Evolutionary conservation across 768 basidiomycete genomes (phyloP), one percentile per base, ranked within the genome.

Genomic region (Naganishia antarctica): DNA sequence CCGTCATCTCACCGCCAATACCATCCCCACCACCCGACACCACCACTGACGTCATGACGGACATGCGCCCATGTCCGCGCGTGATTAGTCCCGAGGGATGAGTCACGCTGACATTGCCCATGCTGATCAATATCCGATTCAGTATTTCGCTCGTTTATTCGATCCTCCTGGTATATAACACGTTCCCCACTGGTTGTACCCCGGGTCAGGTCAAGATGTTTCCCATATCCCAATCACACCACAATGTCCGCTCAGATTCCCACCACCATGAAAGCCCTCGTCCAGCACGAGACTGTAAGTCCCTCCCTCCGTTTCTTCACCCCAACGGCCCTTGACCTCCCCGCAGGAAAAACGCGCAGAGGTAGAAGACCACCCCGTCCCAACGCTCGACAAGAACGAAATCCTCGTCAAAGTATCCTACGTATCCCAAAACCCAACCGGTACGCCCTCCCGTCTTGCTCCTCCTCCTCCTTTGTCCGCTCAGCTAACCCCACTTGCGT

Each of bases 341-440:
- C n/a, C 41, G 2, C 32, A 69, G 70, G 70, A 63, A 7, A 67
- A 67, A 28, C 66, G 51, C 32, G 50, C 60, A 12, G 16, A 61
- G 3, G 65, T 75, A 31, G 57, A 68, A 41, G 68, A 69, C 25
- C 34, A 68, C 18, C 48, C 69, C 7, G 65, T 69, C 5, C 71
- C 70, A 26, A 43, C 47, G 15, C 60, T 65, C 21, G 64, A 60
- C 12, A 49, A 66, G 18, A 66, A 71, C 34, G 70, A 75, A 15
- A 67, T 75, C 4, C 59, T 75, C 12, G 65, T 75, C 65, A 73
- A 75, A 63, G 66, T 71, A 13, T 65, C 66, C 29, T 71, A 71
- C 60, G 67, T 67, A n/a, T 63, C 71, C 12, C 64, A 64, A 40
- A 72, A 65, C 68, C 67, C 31, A 21, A 69, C 60, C 16, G 46